Evolutionary conservation across 805 yeast genomes (phyloP).

Genomic region (Pichia cephalocereana): DNA sequence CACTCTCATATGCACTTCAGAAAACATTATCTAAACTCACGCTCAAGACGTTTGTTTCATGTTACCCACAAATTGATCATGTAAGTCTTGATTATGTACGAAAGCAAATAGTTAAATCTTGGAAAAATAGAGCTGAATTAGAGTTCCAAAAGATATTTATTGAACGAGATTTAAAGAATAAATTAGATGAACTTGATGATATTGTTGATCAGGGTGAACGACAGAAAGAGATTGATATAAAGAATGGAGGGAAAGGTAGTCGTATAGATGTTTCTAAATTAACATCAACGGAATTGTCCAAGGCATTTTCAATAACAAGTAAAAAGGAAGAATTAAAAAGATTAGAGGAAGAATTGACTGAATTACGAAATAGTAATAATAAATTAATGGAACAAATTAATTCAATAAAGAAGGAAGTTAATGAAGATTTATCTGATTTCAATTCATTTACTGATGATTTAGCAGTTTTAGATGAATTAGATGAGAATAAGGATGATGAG

Average conservation of each 20-base stretch:
- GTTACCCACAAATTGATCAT: constrained; percentile 39
- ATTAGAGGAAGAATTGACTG: constrained; percentile 1
- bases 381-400: constrained; percentile 7
- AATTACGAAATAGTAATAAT: constrained; percentile 1
- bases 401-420: constrained; percentile 5
- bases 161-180: constrained; percentile 35
- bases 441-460: constrained; percentile 9
- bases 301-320: constrained; percentile 10
- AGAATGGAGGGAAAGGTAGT: neutral
- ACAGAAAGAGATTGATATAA: neutral
- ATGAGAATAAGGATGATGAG: constrained; percentile 11
- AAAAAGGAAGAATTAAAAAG: constrained; percentile 5
- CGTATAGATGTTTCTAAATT: constrained; percentile 8
- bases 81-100: constrained; percentile 35
- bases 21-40: constrained; percentile 38
- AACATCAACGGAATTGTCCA: constrained; percentile 15
- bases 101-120: constrained; percentile 35
- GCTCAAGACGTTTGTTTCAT: constrained; percentile 32
- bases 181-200: constrained; percentile 39
- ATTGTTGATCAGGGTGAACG: constrained; percentile 32
- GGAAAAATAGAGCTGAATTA: constrained; percentile 32
- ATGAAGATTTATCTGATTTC: constrained; percentile 6
- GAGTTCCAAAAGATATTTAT: constrained; percentile 40
- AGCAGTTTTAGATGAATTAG: constrained; percentile 10
- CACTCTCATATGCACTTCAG: constrained; percentile 27